Conservation (phyloP, 306 rosid genomes). For the Vigna mungo region DNA sequence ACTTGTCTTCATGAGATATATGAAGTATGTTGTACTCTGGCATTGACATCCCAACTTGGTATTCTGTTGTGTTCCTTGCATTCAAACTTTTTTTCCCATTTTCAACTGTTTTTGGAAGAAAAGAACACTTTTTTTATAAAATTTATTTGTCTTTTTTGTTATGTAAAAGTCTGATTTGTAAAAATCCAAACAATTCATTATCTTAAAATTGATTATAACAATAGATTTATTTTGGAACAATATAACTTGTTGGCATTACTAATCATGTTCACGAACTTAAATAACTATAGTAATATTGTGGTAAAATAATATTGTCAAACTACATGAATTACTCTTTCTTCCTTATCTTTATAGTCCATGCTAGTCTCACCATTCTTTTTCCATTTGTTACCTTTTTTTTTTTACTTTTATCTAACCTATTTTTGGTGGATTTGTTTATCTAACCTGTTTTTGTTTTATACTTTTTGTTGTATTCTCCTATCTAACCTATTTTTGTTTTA, state of each 20-base stretch:
- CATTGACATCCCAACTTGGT: background rate
- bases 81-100: too few relatives aligned
- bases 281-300: background rate
- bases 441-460: constrained; percentile 15
- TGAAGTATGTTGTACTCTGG: background rate
- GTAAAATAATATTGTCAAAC: background rate
- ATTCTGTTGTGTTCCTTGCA: background rate
- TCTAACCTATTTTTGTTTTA: constrained; percentile 29
- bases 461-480: constrained; percentile 29
- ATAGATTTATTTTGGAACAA: too few relatives aligned
- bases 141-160: too few relatives aligned
- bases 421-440: constrained; percentile 31
- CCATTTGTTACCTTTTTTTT: background rate
- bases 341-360: background rate
- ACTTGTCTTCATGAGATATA: background rate
- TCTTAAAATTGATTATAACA: too few relatives aligned
- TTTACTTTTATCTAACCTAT: constrained; percentile 30
- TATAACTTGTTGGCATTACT: too few relatives aligned
- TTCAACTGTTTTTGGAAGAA: too few relatives aligned
- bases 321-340: background rate
- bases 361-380: background rate
- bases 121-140: too few relatives aligned
- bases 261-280: background rate
- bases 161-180: too few relatives aligned
- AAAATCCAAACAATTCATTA: too few relatives aligned